Conservation (phyloP, 257 asterid genomes). For the Jasminum sambac region DNA sequence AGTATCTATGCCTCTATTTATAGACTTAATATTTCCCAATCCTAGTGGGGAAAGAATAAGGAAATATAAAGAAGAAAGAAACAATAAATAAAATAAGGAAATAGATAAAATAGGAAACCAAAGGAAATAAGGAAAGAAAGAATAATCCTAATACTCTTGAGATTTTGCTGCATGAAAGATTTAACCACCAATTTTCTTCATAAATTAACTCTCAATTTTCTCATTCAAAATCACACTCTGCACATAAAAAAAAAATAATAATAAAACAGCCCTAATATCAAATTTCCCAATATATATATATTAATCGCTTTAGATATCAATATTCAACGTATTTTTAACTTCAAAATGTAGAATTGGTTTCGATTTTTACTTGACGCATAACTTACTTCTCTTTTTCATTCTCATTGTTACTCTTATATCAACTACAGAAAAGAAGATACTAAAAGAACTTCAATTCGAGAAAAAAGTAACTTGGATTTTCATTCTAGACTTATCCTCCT, state of each 20-base stretch:
- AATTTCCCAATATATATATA: not conserved
- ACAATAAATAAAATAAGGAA: no score
- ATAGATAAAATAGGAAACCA: no score
- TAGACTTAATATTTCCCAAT: no score
- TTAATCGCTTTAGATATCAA: not conserved
- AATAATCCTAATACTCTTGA: no score
- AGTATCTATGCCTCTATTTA: no score
- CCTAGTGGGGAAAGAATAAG: no score
- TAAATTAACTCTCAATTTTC: no score
- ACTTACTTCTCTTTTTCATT: slow-evolving; percentile 16
- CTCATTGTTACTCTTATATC: slow-evolving; percentile 15
- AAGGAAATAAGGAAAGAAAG: no score
- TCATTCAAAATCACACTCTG: slow-evolving; percentile 21
- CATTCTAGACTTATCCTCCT: slow-evolving; percentile 13
- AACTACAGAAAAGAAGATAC: not conserved
- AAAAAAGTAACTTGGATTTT: slow-evolving; percentile 28
- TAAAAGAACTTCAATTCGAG: not conserved
- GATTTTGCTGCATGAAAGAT: no score
- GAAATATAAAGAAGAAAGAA: no score
- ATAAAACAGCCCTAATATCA: slow-evolving; percentile 2
- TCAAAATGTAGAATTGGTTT: slow-evolving; percentile 15
- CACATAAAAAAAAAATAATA: no score
- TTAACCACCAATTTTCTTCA: slow-evolving; percentile 36
- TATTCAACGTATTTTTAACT: slow-evolving; percentile 18
- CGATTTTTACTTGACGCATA: slow-evolving; percentile 1